Conservation (phyloP, 345 rosid genomes). For the Acer saccharum region DNA sequence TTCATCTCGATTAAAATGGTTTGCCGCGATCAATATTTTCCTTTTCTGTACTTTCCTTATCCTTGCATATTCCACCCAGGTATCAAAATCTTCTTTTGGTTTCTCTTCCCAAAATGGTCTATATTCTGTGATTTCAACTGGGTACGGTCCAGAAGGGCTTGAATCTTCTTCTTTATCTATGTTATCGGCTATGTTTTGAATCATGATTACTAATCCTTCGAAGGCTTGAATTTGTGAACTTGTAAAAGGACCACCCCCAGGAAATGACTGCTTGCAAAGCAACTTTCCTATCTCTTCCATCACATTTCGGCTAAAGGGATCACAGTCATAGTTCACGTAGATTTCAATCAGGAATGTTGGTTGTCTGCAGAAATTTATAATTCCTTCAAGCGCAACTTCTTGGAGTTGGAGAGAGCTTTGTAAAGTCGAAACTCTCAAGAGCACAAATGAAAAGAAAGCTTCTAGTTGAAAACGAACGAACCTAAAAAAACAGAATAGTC, state of each 20-base stretch:
- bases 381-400: conserved; percentile 86
- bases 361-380: conserved; percentile 84
- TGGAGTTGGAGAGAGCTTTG: conserved; percentile 60
- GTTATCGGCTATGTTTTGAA: conserved; percentile 77
- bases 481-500: conserved; percentile 39
- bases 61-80: conserved; percentile 69
- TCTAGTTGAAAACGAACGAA: conserved; percentile 87
- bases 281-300: conserved; percentile 81
- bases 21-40: conserved; percentile 68
- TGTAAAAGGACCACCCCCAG: conserved; percentile 59
- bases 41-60: conserved; percentile 71
- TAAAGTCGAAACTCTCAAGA: conserved; percentile 48
- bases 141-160: conserved; percentile 45
- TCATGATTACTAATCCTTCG: conserved; percentile 79
- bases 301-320: conserved; percentile 59
- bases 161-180: conserved; percentile 59
- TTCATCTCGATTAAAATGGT: conserved; percentile 78
- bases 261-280: conserved; percentile 83
- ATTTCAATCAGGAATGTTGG: conserved; percentile 75
- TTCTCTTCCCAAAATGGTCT: conserved; percentile 79
- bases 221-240: conserved; percentile 83
- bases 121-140: conserved; percentile 60
- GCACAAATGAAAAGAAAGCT: conserved; percentile 76
- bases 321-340: conserved; percentile 85
- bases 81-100: conserved; percentile 51